Percentiles rank a stretch among this genome's conserved stretches.
Conservation (phyloP, 1,284 basidiomycete genomes). For the Xerocomus cyaneibrunnescens region DNA sequence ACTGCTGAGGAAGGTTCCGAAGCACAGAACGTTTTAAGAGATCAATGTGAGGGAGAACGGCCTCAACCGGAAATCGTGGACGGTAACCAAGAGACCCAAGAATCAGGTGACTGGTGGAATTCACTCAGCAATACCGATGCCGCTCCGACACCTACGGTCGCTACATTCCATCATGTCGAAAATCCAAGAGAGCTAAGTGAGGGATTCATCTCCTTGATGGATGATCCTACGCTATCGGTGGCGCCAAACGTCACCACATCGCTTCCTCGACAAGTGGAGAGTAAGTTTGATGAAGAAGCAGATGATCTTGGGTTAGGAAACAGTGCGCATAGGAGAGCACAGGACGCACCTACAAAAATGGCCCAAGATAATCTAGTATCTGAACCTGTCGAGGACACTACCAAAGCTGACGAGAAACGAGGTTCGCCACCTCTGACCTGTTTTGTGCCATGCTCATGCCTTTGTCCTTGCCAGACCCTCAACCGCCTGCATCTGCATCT, state of each 20-base stretch:
- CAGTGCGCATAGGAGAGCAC: slow-evolving; percentile 44
- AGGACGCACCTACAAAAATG: slow-evolving; percentile 31
- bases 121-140: slow-evolving; percentile 48
- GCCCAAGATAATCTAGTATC: slow-evolving; percentile 22
- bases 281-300: slow-evolving; percentile 62
- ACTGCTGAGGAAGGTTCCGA: slow-evolving; percentile 38
- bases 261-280: slow-evolving; percentile 27
- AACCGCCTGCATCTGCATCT: slow-evolving; percentile 31
- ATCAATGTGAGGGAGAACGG: slow-evolving; percentile 4
- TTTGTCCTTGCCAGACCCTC: slow-evolving; percentile 26
- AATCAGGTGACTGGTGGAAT: slow-evolving; percentile 62
- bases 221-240: slow-evolving; percentile 50
- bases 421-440: slow-evolving; percentile 12
- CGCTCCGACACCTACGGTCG: slow-evolving; percentile 63
- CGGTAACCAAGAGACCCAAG: slow-evolving; percentile 34
- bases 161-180: slow-evolving; percentile 58
- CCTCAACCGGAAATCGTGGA: slow-evolving; percentile 4
- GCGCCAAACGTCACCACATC: slow-evolving; percentile 35
- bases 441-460: background rate
- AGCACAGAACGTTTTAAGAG: slow-evolving; percentile 2
- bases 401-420: slow-evolving; percentile 25
- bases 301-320: slow-evolving; percentile 95
- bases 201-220: slow-evolving; percentile 88
- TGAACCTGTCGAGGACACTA: slow-evolving; percentile 11
- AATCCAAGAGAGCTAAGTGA: slow-evolving; percentile 46